A percentile compares a stretch with the other conserved stretches of the same genome.
phyloP scores from a whole-genome alignment of 306 rosid genomes.

The Benincasa hispida region DNA sequence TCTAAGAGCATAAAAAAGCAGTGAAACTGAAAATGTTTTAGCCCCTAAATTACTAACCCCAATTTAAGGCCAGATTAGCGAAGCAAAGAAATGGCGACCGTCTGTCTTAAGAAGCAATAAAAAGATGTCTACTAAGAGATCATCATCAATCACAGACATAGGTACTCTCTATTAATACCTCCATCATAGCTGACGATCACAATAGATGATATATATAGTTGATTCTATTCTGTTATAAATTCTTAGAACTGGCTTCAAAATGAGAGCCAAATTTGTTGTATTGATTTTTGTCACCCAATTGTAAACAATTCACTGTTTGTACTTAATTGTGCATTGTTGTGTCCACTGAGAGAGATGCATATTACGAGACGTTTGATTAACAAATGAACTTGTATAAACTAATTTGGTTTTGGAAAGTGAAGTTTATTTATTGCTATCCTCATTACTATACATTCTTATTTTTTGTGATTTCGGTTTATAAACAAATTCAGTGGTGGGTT shows the following conservation, averaged over 20 bases:
- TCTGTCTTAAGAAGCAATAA: neutral
- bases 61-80: neutral
- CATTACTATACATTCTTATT: neutral
- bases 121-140: neutral
- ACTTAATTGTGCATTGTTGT: neutral
- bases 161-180: slow-evolving; percentile 2
- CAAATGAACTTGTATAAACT: neutral
- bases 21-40: neutral
- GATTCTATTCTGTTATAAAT: neutral
- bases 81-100: neutral
- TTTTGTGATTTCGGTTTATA: no score
- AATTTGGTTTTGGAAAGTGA: neutral
- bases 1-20: slow-evolving; percentile 18
- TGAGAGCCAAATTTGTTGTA: neutral
- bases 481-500: neutral
- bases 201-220: neutral
- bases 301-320: neutral
- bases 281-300: neutral
- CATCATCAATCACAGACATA: neutral
- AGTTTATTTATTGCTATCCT: neutral
- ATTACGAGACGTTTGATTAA: neutral
- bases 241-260: neutral
- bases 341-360: neutral
- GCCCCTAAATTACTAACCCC: neutral
- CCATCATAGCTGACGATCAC: neutral